Base-by-base conservation (phyloP, 768 basidiomycete species). In the Suillus weaverae region DNA sequence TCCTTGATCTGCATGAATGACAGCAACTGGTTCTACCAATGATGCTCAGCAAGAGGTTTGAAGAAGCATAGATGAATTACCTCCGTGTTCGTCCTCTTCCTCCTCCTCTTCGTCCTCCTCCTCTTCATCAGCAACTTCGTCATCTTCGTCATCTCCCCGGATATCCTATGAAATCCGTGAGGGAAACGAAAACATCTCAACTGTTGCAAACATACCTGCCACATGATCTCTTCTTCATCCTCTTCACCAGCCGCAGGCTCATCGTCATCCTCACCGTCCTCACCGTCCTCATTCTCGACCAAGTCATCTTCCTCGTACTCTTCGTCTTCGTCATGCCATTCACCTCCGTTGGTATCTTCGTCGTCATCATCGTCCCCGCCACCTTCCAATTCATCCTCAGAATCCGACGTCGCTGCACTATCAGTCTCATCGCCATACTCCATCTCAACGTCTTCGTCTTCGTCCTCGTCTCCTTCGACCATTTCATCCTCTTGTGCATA, bases 401-500 rank as follows among this genome's bases (percentile, higher is more conserved):
- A 89, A 55, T 86, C 85, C 0, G 91, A 92, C 2, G 91, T 92
- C 60, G 89, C 90, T 65, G 91, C 92, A 66, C 90, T 93, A 32
- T 89, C 91, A 0, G 89, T 89, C 64, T 89, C 91, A 22, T 93
- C 94, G 6, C 86, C 92, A 67, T 89, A 92, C 55, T 95, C 94
- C 87, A 92, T 92, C 51, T 93, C 93, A 46, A 91, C 89, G 62
- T 95, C 94, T 63, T 88, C 90, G 3, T 91, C 92, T 20, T 89
- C 89, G 18, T 87, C 90, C 3, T 86, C 92, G n/a, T 86, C 91
- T 62, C 88, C 90, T 13, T 89, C 92, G 56, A 89, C 91, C 84
- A 92, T 91, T 56, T 86, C 90, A 51, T 91, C 91, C 63, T 90
- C 90, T 70, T 76, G 70, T 64, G 80, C 74, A 73, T 86, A 91